Evolutionary conservation across 305 asterid genomes (phyloP).

Genomic region (Fraxinus xanthoxyloides): DNA sequence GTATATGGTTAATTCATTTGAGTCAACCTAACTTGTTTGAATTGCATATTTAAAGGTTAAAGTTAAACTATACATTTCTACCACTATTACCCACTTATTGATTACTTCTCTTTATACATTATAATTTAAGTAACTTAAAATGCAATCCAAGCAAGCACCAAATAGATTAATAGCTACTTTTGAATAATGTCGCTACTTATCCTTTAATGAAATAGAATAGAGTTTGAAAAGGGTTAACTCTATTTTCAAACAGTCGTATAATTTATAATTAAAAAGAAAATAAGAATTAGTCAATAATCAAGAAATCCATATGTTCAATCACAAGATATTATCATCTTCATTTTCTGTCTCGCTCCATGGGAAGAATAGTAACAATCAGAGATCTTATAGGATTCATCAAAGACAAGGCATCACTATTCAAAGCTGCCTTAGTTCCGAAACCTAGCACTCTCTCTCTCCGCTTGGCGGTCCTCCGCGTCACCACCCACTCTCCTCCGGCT

Average conservation of each 20-base stretch:
- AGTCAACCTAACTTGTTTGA: neutral
- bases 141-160: neutral
- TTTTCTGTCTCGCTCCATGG: slow-evolving; percentile 37
- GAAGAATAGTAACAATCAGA: slow-evolving; percentile 38
- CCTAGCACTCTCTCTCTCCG: slow-evolving; percentile 45
- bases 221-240: neutral
- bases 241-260: neutral
- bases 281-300: neutral
- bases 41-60: neutral
- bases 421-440: slow-evolving; percentile 53
- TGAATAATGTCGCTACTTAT: neutral
- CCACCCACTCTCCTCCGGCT: slow-evolving; percentile 56
- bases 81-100: neutral
- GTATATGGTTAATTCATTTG: neutral
- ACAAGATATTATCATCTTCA: slow-evolving; percentile 1
- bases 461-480: slow-evolving; percentile 70
- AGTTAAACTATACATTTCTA: neutral
- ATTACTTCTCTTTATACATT: no score
- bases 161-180: neutral
- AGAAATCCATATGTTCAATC: neutral
- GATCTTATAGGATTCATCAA: slow-evolving; percentile 62
- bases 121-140: neutral
- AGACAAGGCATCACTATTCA: slow-evolving; percentile 74
- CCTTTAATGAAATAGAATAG: neutral
- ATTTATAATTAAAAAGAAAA: no score